Base-by-base conservation (phyloP, 2,329 filamentous ascomycete species). In the Trichoderma sp. region DNA sequence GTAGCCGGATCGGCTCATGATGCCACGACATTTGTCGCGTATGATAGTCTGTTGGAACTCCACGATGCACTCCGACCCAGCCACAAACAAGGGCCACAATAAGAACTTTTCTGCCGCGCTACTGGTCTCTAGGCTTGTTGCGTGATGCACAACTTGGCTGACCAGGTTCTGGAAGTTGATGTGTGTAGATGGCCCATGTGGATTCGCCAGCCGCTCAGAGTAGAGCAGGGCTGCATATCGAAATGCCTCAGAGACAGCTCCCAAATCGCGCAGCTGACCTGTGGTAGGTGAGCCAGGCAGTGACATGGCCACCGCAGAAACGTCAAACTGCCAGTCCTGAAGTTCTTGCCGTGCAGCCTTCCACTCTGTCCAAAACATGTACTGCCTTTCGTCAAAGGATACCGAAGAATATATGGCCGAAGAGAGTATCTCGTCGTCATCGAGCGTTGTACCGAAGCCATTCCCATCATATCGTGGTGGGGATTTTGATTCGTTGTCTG, bases 71-170 rank as follows among this genome's bases (percentile, higher is more conserved):
- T 97, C 94, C 25, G 92, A 93, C 22, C 94, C 94, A 1, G 91
- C 89, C 63, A 97, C 90, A 77, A 97, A 97, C 3, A 97, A 85
- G 3, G 94, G 94, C 94, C 94, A 97, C 9, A 97, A 87, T 10
- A 97, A 81, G 77, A 97, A 97, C 76, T 97, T 96, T 79, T 97
- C 91, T 42, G 90, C 89, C 57, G 84, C 86, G 73, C 87, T 89
- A 48, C 86, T 90, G 3, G 89, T 85, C 70, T 92, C 89, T 42
- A 97, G 88, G 64, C 89, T 90, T 7, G 89, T 90, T 67, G 95
- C 92, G 79, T 96, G 94, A 79, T 89, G 91, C 48, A 97, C 86
- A 1, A 94, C 91, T 71, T 92, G 89, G 74, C 89, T 89, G 66
- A 97, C 93, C 22, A 96, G 86, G 71, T 89, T 90, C 77, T 96